Conservation (phyloP, 306 rosid species). For the Rubus parviflorus region DNA sequence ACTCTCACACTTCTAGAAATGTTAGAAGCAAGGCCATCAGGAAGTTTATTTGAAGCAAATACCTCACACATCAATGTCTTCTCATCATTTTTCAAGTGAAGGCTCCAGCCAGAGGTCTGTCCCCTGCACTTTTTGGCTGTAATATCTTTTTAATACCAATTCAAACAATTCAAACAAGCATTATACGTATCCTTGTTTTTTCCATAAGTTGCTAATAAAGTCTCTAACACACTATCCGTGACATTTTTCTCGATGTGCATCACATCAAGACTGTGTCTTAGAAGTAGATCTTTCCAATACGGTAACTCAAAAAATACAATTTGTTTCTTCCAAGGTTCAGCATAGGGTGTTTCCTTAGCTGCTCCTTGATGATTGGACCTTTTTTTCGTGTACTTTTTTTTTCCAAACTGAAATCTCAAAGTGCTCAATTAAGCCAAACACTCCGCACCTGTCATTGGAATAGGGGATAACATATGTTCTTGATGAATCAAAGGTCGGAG, state of each 20-base stretch:
- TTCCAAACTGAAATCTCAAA: no score
- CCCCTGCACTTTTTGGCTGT: neutral
- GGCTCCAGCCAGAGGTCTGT: no score
- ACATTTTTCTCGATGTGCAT: neutral
- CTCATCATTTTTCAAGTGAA: neutral
- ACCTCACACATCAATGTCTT: neutral
- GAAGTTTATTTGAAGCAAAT: neutral
- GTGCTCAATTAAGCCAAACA: no score
- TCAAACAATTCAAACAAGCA: neutral
- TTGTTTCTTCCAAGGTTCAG: neutral
- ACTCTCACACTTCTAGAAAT: neutral
- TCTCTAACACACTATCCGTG: neutral
- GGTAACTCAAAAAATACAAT: neutral
- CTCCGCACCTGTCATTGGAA: neutral
- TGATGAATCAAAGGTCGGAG: neutral
- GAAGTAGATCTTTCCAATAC: neutral
- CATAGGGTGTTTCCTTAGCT: neutral
- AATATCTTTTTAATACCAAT: neutral
- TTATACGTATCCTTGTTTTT: neutral
- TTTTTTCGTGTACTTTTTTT: no score
- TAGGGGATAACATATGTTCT: neutral
- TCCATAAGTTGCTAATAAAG: neutral
- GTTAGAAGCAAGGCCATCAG: neutral
- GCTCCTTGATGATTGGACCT: neutral
- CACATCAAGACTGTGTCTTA: neutral